Base-by-base conservation (phyloP, 352 stramenopile species). In the Stramenopiles sp. region DNA sequence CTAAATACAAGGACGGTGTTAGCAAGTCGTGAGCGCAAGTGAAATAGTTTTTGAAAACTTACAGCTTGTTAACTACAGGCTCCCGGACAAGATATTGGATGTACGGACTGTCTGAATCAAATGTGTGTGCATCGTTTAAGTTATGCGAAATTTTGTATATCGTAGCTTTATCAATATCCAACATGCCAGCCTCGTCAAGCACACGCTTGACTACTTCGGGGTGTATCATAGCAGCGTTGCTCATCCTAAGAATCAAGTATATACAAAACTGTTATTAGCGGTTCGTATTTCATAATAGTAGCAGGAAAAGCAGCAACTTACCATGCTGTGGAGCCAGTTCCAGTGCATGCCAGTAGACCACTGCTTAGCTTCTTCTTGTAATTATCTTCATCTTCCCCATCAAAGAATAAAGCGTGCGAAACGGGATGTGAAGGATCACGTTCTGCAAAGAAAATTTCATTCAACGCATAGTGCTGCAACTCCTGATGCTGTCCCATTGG, bases 401-500 rank as follows among this genome's bases (percentile, higher is more conserved):
- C 39, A 14, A 55, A 55, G 14, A 55, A 55, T 14, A 94, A 93
- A 80, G 93, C 92, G 87, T 94, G 93, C 82, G 92, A 88, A 67
- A 89, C 93, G 44, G 90, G 90, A 0, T 90, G 89, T 30, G 89
- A 93, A 33, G 90, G 88, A 33, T 94, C 90, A 30, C 88, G 90
- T 84, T 94, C 90, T 7, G 90, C 90, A 81, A 94, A 93, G 81
- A 94, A 94, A 67, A 94, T 90, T 80, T 84, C 90, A 81, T 94
- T 94, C 31, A 94, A 84, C 32, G 90, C 90, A 80, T 91, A 94
- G 8, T 89, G 90, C 44, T 90, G 89, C 25, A 94, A 82, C 67
- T 94, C 89, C 67, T 93, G 92, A 88, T 90, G 89, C 90, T 0
- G 93, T 90, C 82, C 90, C 89, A 55, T 92, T 82, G 0, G 88